Conservation (phyloP, 768 basidiomycete species). For the Leccinum uliginosum region DNA sequence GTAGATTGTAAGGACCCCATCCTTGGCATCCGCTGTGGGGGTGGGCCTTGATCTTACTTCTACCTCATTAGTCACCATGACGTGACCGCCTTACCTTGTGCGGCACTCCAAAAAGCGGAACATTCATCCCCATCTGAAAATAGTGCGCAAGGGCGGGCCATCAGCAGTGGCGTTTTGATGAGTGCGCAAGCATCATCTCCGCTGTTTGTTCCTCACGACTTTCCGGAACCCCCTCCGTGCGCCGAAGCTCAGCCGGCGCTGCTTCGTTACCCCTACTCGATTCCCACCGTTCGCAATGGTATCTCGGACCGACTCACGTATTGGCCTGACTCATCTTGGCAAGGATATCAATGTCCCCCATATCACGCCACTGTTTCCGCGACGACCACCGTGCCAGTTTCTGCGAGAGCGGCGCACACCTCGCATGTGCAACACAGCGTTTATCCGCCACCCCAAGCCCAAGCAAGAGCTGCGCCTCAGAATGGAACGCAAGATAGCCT, state of each 20-base stretch:
- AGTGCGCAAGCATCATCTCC: slow-evolving; percentile 12
- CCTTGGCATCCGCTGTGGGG: background rate
- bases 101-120: slow-evolving; percentile 7
- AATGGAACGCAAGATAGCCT: slow-evolving; percentile 3
- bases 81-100: slow-evolving; percentile 21
- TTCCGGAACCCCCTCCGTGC: slow-evolving; percentile 24
- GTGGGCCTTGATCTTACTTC: background rate
- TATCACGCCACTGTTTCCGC: slow-evolving; percentile 28
- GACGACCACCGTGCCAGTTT: slow-evolving; percentile 4
- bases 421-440: background rate
- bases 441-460: background rate
- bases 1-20: slow-evolving; percentile 36
- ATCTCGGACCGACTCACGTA: slow-evolving; percentile 11
- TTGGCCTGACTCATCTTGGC: slow-evolving; percentile 15
- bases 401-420: background rate
- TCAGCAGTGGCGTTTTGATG: slow-evolving; percentile 25
- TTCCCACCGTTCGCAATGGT: background rate
- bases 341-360: slow-evolving; percentile 20
- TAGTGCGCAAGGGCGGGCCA: slow-evolving; percentile 17
- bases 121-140: slow-evolving; percentile 1
- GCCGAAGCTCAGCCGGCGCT: slow-evolving; percentile 29
- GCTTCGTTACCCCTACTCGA: background rate
- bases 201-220: background rate
- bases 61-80: slow-evolving; percentile 17
- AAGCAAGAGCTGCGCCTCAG: background rate